Evolutionary conservation across 257 asterid species (phyloP), one percentile per base, ranked within the genome.

Genomic region (Capsicum rhomboideum): DNA sequence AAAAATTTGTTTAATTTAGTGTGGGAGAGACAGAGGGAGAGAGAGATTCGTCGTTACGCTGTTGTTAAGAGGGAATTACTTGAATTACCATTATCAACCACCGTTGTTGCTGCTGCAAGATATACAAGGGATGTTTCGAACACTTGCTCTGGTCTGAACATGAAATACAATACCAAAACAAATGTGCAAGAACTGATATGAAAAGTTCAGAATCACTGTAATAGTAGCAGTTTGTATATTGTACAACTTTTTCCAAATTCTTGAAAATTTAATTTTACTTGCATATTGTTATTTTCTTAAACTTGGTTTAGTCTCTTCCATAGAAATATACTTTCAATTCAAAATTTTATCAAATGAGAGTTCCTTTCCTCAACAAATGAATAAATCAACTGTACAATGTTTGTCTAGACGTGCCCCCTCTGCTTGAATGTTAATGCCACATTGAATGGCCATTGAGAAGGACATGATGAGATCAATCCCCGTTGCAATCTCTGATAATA

Each of bases 341-440:
- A 72, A 21, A 13, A 23, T 26, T 66, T 75, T 14, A 75, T 75
- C 44, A 75, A 75, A 75, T 49, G 80, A 75, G 61, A 75, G 67
- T 66, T 82, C 40, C 8, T 29, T 44, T 66, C 53, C 80, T 46
- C 67, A 66, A 82, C 50, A 23, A 82, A 82, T 82, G 84, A 67
- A 90, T 88, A 87, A 86, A 85, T 89, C 56, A 86, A 83, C 94
- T 93, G 92, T 94, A 94, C 95, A 93, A 63, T 50, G 83, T 86
- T 82, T 49, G 50, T 77, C 69, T 16, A 52, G n/a, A n/a, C n/a
- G n/a, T n/a, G n/a, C n/a, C n/a, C n/a, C n/a, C n/a, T n/a, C n/a
- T n/a, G n/a, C n/a, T n/a, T n/a, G n/a, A n/a, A n/a, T n/a, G n/a
- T n/a, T n/a, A n/a, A n/a, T n/a, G n/a, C n/a, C n/a, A n/a, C n/a